A percentile compares a stretch with the other conserved stretches of the same genome.
Evolutionary conservation across 2,329 filamentous ascomycete genomes (phyloP).

Genomic region (Sporothrix phasma): DNA sequence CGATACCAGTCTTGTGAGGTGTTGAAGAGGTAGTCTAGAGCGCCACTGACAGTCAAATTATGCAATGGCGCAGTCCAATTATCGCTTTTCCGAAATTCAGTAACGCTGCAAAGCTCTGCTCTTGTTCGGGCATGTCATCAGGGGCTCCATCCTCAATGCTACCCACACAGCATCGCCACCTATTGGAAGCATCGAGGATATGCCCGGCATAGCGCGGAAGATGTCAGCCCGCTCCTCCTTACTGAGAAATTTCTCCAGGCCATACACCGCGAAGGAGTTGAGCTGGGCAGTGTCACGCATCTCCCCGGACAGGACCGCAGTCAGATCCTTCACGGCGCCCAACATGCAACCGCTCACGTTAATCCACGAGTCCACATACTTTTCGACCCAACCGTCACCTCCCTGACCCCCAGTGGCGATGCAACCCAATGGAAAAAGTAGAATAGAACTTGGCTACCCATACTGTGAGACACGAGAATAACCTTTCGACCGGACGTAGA

Average conservation of each 20-base stretch:
- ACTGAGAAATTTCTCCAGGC: slow-evolving; percentile 88
- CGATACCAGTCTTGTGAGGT: slow-evolving; percentile 80
- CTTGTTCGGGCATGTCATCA: slow-evolving; percentile 68
- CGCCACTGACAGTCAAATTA: slow-evolving; percentile 75
- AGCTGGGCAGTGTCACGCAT: slow-evolving; percentile 98
- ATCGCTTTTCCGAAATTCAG: slow-evolving; percentile 61
- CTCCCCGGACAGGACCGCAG: slow-evolving; percentile 85
- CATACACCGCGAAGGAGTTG: slow-evolving; percentile 93
- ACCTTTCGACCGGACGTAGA: slow-evolving; percentile 67
- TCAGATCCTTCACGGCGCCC: slow-evolving; percentile 80
- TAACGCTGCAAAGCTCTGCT: slow-evolving; percentile 66
- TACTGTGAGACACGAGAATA: slow-evolving; percentile 84
- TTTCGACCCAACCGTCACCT: slow-evolving; percentile 81
- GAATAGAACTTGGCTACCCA: slow-evolving; percentile 92
- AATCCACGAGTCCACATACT: slow-evolving; percentile 87
- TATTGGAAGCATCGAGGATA: slow-evolving; percentile 92
- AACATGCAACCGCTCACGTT: slow-evolving; percentile 98
- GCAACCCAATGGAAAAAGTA: slow-evolving; percentile 75
- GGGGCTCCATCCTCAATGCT: slow-evolving; percentile 70
- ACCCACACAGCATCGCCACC: slow-evolving; percentile 91
- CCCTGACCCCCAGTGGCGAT: slow-evolving; percentile 64
- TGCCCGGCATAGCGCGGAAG: slow-evolving; percentile 92
- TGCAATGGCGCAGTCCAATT: slow-evolving; percentile 54
- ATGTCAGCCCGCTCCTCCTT: slow-evolving; percentile 86
- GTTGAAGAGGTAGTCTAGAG: slow-evolving; percentile 66